These are phyloP conservation scores for Plicaturopsis crispa DNA, from an alignment of 768 basidiomycete species.

Conservation along the genomic window DNA sequence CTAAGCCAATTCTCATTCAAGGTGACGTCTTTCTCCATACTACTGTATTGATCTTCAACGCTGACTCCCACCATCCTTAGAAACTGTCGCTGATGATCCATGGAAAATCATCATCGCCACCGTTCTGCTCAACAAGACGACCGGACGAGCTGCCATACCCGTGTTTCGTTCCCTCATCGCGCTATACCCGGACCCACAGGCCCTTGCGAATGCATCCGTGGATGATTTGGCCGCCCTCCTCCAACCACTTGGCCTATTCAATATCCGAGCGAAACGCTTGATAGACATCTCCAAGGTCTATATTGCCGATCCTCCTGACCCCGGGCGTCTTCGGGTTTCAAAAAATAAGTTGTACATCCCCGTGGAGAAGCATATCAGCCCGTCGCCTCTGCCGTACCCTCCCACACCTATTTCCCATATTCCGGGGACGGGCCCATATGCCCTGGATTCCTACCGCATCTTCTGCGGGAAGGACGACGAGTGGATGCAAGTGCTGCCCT, in stretches of 20 bases:
- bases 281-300: slow-evolving; percentile 47
- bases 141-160: slow-evolving; percentile 56
- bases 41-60: too few species aligned
- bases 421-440: slow-evolving; percentile 63
- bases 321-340: slow-evolving; percentile 24
- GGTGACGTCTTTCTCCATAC: too few species aligned
- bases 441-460: slow-evolving; percentile 70
- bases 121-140: slow-evolving; percentile 64
- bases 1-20: too few species aligned
- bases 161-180: too few species aligned
- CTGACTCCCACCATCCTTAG: too few species aligned
- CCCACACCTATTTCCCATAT: slow-evolving; percentile 47
- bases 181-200: too few species aligned
- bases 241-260: slow-evolving; percentile 51
- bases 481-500: slow-evolving; percentile 58
- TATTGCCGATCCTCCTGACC: slow-evolving; percentile 32
- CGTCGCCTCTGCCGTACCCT: slow-evolving; percentile 25
- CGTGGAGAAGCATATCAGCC: slow-evolving; percentile 4
- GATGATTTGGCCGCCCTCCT: slow-evolving; percentile 32
- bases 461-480: slow-evolving; percentile 45
- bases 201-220: slow-evolving; percentile 30
- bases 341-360: slow-evolving; percentile 5
- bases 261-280: slow-evolving; percentile 47
- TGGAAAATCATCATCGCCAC: slow-evolving; percentile 68
- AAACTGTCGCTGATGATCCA: slow-evolving; percentile 44